Conservation (phyloP, 2,329 filamentous ascomycete species). For the Fusarium udum region DNA sequence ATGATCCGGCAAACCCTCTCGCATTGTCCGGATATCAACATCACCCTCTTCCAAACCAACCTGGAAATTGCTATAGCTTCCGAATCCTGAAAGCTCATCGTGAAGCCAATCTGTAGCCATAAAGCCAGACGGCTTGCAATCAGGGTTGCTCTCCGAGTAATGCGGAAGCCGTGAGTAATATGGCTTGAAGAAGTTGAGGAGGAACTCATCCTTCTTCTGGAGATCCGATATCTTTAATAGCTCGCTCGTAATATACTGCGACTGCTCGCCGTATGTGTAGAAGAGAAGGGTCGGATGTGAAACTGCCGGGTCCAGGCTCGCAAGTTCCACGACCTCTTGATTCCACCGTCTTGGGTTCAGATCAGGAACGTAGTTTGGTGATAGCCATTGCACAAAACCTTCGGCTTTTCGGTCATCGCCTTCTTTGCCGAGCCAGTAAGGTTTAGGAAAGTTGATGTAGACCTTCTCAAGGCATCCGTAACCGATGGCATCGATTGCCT, state of each 20-base stretch:
- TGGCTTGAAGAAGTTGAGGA: slow-evolving; percentile 76
- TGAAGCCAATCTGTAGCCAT: slow-evolving; percentile 81
- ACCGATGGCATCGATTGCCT: slow-evolving; percentile 71
- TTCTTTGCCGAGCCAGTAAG: slow-evolving; percentile 73
- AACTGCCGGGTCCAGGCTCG: slow-evolving; percentile 65
- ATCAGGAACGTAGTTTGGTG: slow-evolving; percentile 71
- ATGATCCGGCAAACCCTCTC: slow-evolving; percentile 69
- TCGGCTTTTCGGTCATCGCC: slow-evolving; percentile 56
- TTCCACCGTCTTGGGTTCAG: slow-evolving; percentile 74
- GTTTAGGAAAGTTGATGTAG: slow-evolving; percentile 75
- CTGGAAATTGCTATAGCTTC: slow-evolving; percentile 88
- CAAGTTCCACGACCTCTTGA: slow-evolving; percentile 81
- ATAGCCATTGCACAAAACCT: slow-evolving; percentile 80
- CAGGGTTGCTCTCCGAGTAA: slow-evolving; percentile 62
- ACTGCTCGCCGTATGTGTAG: slow-evolving; percentile 76
- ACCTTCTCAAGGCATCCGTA: slow-evolving; percentile 79
- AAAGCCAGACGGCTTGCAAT: slow-evolving; percentile 70
- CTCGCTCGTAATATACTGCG: slow-evolving; percentile 60
- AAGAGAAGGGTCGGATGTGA: slow-evolving; percentile 87
- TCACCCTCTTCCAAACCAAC: slow-evolving; percentile 76
- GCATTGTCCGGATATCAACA: slow-evolving; percentile 73
- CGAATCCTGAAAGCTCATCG: slow-evolving; percentile 82
- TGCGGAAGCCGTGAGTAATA: slow-evolving; percentile 81
- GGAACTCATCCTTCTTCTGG: slow-evolving; percentile 60
- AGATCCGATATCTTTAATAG: slow-evolving; percentile 54